These are phyloP conservation scores for Orychophragmus violaceus DNA, from an alignment of 345 rosid species.

Conservation along the genomic window DNA sequence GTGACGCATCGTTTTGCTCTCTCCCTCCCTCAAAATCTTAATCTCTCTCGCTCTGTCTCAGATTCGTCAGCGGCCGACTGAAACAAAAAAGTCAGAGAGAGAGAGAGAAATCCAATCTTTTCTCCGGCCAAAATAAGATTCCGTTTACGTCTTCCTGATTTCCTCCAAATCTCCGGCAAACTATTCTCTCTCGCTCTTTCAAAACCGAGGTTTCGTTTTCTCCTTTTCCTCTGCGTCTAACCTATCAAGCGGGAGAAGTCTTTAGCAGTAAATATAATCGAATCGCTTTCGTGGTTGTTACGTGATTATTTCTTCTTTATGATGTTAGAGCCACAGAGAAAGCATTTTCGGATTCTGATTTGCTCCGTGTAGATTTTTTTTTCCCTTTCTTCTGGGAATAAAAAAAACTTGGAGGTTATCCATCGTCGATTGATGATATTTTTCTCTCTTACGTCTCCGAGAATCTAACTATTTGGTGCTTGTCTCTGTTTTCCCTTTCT, in stretches of 20 bases:
- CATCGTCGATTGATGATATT: background rate
- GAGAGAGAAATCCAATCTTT: background rate
- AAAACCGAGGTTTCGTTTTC: slow-evolving; percentile 10
- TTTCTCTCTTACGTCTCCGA: background rate
- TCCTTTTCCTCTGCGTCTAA: background rate
- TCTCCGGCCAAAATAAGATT: background rate
- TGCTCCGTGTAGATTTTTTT: too few relatives aligned
- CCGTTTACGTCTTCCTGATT: slow-evolving; percentile 3
- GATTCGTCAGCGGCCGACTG: background rate
- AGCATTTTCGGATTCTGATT: too few relatives aligned
- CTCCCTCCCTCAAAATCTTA: slow-evolving; percentile 1
- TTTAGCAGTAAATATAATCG: background rate
- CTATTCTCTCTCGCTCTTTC: slow-evolving; percentile 5
- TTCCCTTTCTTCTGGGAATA: background rate
- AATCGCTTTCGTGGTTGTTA: slow-evolving; percentile 12
- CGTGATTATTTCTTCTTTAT: background rate
- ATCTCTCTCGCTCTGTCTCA: background rate
- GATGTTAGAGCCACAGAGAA: background rate
- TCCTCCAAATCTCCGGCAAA: slow-evolving; percentile 3
- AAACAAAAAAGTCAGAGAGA: background rate
- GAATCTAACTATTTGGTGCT: slow-evolving; percentile 17
- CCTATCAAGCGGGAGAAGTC: background rate
- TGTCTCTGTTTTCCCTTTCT: slow-evolving; percentile 15
- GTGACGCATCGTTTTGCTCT: slow-evolving; percentile 20
- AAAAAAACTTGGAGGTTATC: too few relatives aligned